Conservation (phyloP, 176 grass and related monocot species). For the Triticum monococcum region DNA sequence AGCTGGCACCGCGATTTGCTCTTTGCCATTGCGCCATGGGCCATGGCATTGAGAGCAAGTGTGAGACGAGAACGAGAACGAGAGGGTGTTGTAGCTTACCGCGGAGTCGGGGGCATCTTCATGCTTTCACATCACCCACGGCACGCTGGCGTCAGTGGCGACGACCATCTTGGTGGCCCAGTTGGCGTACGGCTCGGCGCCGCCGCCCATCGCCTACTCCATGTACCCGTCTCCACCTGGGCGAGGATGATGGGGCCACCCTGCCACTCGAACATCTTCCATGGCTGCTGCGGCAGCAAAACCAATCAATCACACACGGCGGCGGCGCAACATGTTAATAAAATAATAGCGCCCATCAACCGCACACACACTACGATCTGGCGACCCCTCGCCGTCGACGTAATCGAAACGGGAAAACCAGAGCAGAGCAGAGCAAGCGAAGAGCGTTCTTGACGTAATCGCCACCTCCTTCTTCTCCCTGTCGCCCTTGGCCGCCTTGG, state of each 20-base stretch:
- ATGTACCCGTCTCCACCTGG: not conserved
- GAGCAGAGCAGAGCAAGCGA: not conserved
- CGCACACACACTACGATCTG: not conserved
- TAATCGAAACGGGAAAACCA: not conserved
- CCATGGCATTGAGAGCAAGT: not conserved
- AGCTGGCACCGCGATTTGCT: not conserved
- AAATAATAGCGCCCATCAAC: not conserved
- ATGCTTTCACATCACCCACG: conserved; percentile 96
- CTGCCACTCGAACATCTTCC: conserved; percentile 40
- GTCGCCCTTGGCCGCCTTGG: not conserved
- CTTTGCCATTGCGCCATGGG: not conserved
- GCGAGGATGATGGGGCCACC: no score
- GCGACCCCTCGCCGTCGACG: not conserved
- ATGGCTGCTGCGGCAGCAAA: conserved; percentile 38
- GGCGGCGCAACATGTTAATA: not conserved
- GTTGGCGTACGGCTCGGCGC: conserved; percentile 63
- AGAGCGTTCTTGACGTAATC: not conserved
- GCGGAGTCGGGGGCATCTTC: conserved; percentile 91
- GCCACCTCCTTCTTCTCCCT: conserved; percentile 52
- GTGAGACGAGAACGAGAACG: not conserved
- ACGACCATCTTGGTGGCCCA: conserved; percentile 96
- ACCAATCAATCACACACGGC: not conserved
- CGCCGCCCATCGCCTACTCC: conserved; percentile 37
- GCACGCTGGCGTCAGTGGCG: conserved; percentile 71
- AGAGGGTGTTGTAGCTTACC: conserved; percentile 11